phyloP scores from a whole-genome alignment of 345 rosid genomes.

The Boechera retrofracta region DNA sequence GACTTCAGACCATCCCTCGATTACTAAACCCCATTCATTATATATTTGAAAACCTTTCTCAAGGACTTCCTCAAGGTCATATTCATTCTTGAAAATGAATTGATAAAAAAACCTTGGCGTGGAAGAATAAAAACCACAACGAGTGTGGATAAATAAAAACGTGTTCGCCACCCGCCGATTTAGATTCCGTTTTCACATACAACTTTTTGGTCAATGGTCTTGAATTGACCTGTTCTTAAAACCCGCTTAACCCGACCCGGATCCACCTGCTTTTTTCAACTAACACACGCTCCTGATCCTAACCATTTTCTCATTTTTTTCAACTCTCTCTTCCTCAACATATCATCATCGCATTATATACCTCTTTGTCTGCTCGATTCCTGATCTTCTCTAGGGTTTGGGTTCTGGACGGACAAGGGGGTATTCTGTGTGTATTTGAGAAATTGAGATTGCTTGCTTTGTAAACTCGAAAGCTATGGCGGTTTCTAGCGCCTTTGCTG shows the following conservation, averaged over 20 bases:
- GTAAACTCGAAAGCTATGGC: constrained; percentile 47
- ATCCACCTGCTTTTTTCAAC: background rate
- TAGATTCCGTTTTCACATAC: constrained; percentile 36
- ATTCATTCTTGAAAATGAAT: no score
- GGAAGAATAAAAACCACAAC: background rate
- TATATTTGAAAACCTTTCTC: no score
- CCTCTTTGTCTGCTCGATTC: constrained; percentile 38
- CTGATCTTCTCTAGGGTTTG: constrained; percentile 27
- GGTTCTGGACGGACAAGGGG: constrained; percentile 28
- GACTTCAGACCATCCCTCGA: no score
- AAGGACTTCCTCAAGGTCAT: no score
- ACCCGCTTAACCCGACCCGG: constrained; percentile 39
- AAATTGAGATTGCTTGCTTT: background rate
- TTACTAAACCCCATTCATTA: no score
- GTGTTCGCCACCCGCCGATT: constrained; percentile 54
- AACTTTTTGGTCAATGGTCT: constrained; percentile 30
- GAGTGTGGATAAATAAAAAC: constrained; percentile 56
- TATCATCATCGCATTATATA: background rate
- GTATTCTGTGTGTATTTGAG: background rate
- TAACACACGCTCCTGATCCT: background rate
- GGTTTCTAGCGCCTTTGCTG: constrained; percentile 46
- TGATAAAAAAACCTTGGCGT: background rate
- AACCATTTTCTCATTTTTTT: background rate
- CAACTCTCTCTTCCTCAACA: background rate
- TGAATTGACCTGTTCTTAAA: constrained; percentile 30